phyloP scores from a whole-genome alignment of 441 rosid genomes.

The Theobroma grandiflorum region DNA sequence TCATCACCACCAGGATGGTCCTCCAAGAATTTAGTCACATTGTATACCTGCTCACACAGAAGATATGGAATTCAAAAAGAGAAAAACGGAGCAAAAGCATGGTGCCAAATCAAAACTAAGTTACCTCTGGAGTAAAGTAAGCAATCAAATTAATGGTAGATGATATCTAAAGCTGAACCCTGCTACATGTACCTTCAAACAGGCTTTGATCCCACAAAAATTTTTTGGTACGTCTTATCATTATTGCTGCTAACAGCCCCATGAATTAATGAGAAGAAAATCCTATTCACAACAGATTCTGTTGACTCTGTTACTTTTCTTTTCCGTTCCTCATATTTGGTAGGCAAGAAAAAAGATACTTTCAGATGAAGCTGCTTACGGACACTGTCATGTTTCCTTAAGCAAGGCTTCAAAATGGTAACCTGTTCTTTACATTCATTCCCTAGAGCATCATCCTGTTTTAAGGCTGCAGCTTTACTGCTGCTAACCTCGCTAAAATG shows the following conservation, averaged over 20 bases:
- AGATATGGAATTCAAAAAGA: constrained; percentile 1
- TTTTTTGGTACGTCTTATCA: background rate
- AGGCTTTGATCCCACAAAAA: background rate
- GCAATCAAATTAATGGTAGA: constrained; percentile 7
- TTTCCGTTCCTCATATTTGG: constrained; percentile 24
- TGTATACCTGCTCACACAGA: constrained; percentile 63
- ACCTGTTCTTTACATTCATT: constrained; percentile 23
- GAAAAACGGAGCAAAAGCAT: background rate
- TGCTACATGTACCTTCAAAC: constrained; percentile 4
- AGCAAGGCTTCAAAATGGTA: constrained; percentile 40
- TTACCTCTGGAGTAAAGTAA: background rate
- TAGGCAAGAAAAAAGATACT: constrained; percentile 45
- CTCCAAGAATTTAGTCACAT: constrained; percentile 94
- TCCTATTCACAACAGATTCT: background rate
- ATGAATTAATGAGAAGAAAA: background rate
- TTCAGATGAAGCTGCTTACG: constrained; percentile 33
- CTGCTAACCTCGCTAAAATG: background rate
- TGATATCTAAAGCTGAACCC: background rate
- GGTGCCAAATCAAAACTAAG: constrained; percentile 9
- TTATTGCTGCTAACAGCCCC: background rate
- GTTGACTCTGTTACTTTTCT: constrained; percentile 18
- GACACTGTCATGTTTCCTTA: constrained; percentile 43
- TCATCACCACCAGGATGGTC: constrained; percentile 99
- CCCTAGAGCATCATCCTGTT: constrained; percentile 19
- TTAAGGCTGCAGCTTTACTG: constrained; percentile 5